These are phyloP conservation scores for Silene conica DNA, from an alignment of 148 eudicot species.

Conservation along the genomic window DNA sequence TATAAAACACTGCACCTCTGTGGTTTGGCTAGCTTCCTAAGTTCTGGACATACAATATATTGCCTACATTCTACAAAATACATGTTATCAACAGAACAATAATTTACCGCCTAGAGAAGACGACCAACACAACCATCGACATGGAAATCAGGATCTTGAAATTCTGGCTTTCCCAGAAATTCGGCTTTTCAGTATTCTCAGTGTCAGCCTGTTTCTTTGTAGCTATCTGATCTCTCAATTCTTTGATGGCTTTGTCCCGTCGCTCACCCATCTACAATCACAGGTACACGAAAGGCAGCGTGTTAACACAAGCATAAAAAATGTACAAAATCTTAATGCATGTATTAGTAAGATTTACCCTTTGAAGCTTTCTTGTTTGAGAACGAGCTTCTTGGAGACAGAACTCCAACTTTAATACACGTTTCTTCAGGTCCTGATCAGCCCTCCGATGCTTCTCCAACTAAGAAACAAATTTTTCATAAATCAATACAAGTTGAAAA, in stretches of 20 bases:
- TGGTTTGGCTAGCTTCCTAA: slow-evolving; percentile 21
- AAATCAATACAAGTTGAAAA: background rate
- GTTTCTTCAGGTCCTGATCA: slow-evolving; percentile 88
- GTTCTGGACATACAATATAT: slow-evolving; percentile 17
- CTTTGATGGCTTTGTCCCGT: slow-evolving; percentile 76
- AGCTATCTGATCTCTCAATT: slow-evolving; percentile 70
- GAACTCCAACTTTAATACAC: slow-evolving; percentile 84
- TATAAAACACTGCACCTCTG: slow-evolving; percentile 21
- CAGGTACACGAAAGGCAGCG: background rate
- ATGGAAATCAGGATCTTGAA: slow-evolving; percentile 71
- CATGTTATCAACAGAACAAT: slow-evolving; percentile 14
- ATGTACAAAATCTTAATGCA: background rate
- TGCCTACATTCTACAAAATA: slow-evolving; percentile 26
- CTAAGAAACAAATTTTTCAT: slow-evolving; percentile 27
- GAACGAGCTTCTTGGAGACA: slow-evolving; percentile 96
- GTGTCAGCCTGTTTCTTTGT: slow-evolving; percentile 34
- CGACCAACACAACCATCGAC: slow-evolving; percentile 80
- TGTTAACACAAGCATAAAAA: background rate
- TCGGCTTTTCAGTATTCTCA: slow-evolving; percentile 33
- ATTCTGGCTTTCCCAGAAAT: slow-evolving; percentile 73
- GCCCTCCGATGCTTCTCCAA: slow-evolving; percentile 76
- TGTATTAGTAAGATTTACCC: slow-evolving; percentile 41
- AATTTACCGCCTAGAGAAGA: slow-evolving; percentile 70
- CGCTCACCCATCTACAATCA: slow-evolving; percentile 65
- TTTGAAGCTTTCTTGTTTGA: slow-evolving; percentile 89